Evolutionary conservation across 805 yeast genomes (phyloP).

Genomic region (Starmerella bombicola): DNA sequence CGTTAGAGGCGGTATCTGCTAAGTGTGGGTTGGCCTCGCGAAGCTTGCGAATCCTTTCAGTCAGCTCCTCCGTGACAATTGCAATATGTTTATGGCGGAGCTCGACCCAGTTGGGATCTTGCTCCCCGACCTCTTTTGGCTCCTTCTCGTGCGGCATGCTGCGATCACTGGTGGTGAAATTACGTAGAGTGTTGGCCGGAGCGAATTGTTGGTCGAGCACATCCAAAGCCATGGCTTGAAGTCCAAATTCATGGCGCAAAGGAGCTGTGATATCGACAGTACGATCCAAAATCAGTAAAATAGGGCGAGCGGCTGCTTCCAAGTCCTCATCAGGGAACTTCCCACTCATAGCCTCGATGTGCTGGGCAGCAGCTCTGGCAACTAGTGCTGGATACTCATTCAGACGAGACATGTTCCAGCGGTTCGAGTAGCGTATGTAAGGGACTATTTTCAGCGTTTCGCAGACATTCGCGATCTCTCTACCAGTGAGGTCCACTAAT

Average conservation of each 20-base stretch:
- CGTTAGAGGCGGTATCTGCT: constrained; percentile 53
- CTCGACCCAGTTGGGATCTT: constrained; percentile 60
- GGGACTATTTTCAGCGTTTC: constrained; percentile 81
- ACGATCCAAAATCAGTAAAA: constrained; percentile 69
- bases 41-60: constrained; percentile 48
- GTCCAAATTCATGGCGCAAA: constrained; percentile 74
- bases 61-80: constrained; percentile 54
- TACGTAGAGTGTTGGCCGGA: constrained; percentile 16
- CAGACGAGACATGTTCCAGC: constrained; percentile 34
- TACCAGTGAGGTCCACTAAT: constrained; percentile 48
- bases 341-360: constrained; percentile 6
- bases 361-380: constrained; percentile 13
- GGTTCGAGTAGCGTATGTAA: constrained; percentile 53
- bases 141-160: constrained; percentile 29
- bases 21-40: constrained; percentile 61
- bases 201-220: constrained; percentile 27
- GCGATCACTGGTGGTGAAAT: constrained; percentile 5
- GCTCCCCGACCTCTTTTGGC: constrained; percentile 37
- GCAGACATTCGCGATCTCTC: constrained; percentile 57
- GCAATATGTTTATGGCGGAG: constrained; percentile 64
- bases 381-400: constrained; percentile 46
- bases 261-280: constrained; percentile 76
- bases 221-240: constrained; percentile 88
- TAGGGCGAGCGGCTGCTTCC: constrained; percentile 47
- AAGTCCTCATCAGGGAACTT: constrained; percentile 26